phyloP scores from a whole-genome alignment of 73 alveolate genomes.

The Blepharisma japonicum region DNA sequence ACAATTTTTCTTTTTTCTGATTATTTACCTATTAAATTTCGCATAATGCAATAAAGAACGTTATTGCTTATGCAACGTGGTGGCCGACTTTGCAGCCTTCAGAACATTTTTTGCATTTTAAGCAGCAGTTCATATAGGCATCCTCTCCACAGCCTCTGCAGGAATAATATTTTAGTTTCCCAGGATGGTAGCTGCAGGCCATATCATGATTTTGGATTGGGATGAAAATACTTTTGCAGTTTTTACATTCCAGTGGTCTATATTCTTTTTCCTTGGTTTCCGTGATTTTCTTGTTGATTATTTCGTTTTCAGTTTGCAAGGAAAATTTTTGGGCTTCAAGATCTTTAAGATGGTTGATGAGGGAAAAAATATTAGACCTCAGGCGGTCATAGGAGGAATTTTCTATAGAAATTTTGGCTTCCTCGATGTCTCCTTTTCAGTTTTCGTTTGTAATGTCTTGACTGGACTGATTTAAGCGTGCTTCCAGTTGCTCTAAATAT shows the following conservation, averaged over 20 bases:
- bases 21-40: too few relatives aligned
- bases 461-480: too few relatives aligned
- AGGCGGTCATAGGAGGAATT: background rate
- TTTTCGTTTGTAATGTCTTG: too few relatives aligned
- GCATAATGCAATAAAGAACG: too few relatives aligned
- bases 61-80: constrained; percentile 33
- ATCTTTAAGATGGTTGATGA: background rate
- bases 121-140: constrained; percentile 73
- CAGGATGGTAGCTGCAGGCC: constrained; percentile 77
- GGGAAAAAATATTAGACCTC: background rate
- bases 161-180: constrained; percentile 71
- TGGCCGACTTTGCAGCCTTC: constrained; percentile 61
- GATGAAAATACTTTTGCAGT: constrained; percentile 23
- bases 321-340: background rate
- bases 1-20: too few relatives aligned
- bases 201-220: constrained; percentile 44
- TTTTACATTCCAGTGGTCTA: background rate
- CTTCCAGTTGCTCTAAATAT: background rate
- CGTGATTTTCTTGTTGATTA: constrained; percentile 2
- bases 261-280: background rate
- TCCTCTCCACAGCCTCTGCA: constrained; percentile 88
- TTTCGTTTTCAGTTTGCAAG: background rate
- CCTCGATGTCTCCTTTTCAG: background rate
- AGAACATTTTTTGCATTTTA: constrained; percentile 60
- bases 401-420: background rate